Evolutionary conservation across 495 filamentous ascomycete genomes (phyloP).

Genomic region (Trichoderma reesei): DNA sequence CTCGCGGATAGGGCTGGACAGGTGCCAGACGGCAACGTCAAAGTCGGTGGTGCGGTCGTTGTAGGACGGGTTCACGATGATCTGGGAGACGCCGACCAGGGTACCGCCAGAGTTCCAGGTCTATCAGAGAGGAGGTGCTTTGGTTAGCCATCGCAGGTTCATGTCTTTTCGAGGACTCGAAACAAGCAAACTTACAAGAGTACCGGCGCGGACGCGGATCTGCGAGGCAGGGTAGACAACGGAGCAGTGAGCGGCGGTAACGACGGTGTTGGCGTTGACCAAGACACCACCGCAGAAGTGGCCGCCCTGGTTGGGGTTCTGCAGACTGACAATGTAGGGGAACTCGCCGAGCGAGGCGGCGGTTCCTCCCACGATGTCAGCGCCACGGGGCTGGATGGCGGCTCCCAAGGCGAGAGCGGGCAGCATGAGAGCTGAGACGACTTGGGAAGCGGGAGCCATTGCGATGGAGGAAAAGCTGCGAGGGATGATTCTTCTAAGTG

Average conservation of each 20-base stretch:
- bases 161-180: too few species aligned
- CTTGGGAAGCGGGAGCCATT: slow-evolving; percentile 9
- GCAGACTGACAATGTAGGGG: slow-evolving; percentile 15
- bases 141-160: too few species aligned
- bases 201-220: slow-evolving; percentile 15
- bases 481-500: not conserved
- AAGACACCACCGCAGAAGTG: slow-evolving; percentile 17
- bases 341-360: slow-evolving; percentile 13
- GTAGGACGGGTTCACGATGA: slow-evolving; percentile 15
- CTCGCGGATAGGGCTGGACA: slow-evolving; percentile 6
- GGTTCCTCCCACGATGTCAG: slow-evolving; percentile 12
- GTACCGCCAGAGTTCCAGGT: slow-evolving; percentile 14
- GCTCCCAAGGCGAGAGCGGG: slow-evolving; percentile 7
- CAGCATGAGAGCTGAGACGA: slow-evolving; percentile 4
- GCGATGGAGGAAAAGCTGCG: not conserved
- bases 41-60: slow-evolving; percentile 7
- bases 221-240: slow-evolving; percentile 3
- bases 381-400: not conserved
- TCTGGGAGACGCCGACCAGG: slow-evolving; percentile 10
- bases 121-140: slow-evolving; percentile 7
- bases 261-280: slow-evolving; percentile 14
- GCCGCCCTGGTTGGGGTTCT: slow-evolving; percentile 9
- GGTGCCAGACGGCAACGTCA: slow-evolving; percentile 16
- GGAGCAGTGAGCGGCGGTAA: slow-evolving; percentile 16
- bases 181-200: slow-evolving; percentile 12